A percentile compares a stretch with the other conserved stretches of the same genome.
Conservation (phyloP, 208 protist species). For the Crithidia brevicula region DNA sequence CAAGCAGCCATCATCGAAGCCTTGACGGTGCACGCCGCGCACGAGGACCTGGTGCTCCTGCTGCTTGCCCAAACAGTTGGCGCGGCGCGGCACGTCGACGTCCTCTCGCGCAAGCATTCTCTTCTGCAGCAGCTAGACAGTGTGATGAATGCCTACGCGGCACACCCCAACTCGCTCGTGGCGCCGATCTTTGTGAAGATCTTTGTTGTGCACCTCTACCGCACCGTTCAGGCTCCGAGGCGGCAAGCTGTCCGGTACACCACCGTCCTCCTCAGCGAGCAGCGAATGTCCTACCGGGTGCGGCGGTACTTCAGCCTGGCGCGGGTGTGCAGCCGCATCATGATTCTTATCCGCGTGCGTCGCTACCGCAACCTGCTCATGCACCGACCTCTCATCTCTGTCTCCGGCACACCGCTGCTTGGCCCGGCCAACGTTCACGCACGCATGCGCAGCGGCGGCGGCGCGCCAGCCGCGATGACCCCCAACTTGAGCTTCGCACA, state of each 20-base stretch:
- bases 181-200: slow-evolving; percentile 76
- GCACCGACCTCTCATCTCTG: not conserved
- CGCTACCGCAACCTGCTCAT: slow-evolving; percentile 40
- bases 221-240: slow-evolving; percentile 35
- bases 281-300: slow-evolving; percentile 50
- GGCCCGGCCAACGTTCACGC: not conserved
- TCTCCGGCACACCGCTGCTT: not conserved
- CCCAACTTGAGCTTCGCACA: slow-evolving; percentile 24
- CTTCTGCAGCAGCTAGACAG: slow-evolving; percentile 71
- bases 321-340: slow-evolving; percentile 66
- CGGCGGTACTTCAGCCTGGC: slow-evolving; percentile 50
- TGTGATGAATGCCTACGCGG: slow-evolving; percentile 47
- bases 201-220: slow-evolving; percentile 55
- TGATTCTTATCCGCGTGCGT: slow-evolving; percentile 59
- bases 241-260: slow-evolving; percentile 17
- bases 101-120: slow-evolving; percentile 62
- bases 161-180: slow-evolving; percentile 49
- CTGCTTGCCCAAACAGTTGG: slow-evolving; percentile 68
- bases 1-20: slow-evolving; percentile 66
- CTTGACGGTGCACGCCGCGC: slow-evolving; percentile 54
- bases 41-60: slow-evolving; percentile 77
- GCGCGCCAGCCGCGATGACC: slow-evolving; percentile 9
- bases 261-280: slow-evolving; percentile 45
- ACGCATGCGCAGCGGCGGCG: slow-evolving; percentile 1
- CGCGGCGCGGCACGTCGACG: slow-evolving; percentile 45